Conservation (phyloP, 345 rosid species). For the Cardamine occulta region DNA sequence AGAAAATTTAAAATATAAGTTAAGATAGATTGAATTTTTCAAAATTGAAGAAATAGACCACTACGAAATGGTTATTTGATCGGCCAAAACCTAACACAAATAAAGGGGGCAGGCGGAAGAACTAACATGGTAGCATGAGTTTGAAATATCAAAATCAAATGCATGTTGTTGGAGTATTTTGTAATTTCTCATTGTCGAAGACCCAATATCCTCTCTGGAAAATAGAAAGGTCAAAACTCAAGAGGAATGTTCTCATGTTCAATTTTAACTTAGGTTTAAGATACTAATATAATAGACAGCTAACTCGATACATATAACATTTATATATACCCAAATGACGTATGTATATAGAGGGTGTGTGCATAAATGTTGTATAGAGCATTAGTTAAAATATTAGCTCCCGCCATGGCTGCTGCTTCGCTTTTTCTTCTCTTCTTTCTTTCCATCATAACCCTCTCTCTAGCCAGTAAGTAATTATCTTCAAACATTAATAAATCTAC, state of each 20-base stretch:
- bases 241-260: background rate
- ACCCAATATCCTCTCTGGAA: background rate
- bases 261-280: slow-evolving; percentile 21
- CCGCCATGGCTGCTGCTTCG: no score
- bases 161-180: slow-evolving; percentile 19
- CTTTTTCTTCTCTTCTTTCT: no score
- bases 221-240: background rate
- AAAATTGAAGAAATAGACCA: no score
- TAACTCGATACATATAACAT: background rate
- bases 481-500: background rate
- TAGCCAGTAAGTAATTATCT: no score
- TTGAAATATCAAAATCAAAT: background rate
- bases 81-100: no score
- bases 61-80: no score
- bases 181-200: background rate
- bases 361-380: background rate
- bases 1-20: no score
- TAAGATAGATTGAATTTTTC: no score
- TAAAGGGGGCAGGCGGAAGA: no score
- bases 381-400: no score
- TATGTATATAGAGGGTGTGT: background rate
- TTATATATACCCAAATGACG: background rate
- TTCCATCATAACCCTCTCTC: no score
- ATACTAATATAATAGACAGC: background rate
- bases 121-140: background rate